phyloP scores from a whole-genome alignment of 1,284 basidiomycete species.

The Retiboletus flavoniger region DNA sequence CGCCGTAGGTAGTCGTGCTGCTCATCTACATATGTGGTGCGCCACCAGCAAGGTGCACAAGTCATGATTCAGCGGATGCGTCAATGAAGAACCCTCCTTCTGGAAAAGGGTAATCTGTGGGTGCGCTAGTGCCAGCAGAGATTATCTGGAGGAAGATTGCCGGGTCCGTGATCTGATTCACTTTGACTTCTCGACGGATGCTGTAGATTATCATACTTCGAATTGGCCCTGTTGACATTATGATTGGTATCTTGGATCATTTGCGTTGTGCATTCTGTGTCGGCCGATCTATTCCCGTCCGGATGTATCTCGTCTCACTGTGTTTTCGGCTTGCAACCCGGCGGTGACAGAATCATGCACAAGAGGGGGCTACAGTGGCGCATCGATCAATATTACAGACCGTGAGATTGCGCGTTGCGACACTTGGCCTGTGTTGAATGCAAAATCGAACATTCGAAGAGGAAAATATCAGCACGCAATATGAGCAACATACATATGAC shows the following conservation, averaged over 20 bases:
- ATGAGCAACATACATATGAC: conserved; percentile 7
- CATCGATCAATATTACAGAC: conserved; percentile 17
- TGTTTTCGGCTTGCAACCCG: background rate
- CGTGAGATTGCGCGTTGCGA: conserved; percentile 12
- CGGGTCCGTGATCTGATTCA: conserved; percentile 5
- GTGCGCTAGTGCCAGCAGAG: background rate
- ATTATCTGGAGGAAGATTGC: conserved; percentile 3
- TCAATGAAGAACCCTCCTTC: background rate
- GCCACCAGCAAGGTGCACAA: conserved; percentile 14
- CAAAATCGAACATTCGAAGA: background rate
- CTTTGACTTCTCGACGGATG: conserved; percentile 7
- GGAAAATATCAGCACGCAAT: background rate
- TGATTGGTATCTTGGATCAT: background rate
- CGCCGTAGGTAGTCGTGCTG: background rate
- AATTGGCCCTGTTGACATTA: background rate
- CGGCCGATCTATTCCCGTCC: background rate
- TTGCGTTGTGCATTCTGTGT: background rate
- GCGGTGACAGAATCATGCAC: conserved; percentile 4
- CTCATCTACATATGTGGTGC: conserved; percentile 12
- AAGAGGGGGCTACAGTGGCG: conserved; percentile 28
- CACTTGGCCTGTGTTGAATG: background rate
- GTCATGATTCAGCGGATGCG: background rate
- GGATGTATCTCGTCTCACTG: background rate
- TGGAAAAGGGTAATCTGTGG: conserved; percentile 7
- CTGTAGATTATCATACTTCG: conserved; percentile 6